phyloP scores from a whole-genome alignment of 441 rosid genomes.

The Melastoma candidum region DNA sequence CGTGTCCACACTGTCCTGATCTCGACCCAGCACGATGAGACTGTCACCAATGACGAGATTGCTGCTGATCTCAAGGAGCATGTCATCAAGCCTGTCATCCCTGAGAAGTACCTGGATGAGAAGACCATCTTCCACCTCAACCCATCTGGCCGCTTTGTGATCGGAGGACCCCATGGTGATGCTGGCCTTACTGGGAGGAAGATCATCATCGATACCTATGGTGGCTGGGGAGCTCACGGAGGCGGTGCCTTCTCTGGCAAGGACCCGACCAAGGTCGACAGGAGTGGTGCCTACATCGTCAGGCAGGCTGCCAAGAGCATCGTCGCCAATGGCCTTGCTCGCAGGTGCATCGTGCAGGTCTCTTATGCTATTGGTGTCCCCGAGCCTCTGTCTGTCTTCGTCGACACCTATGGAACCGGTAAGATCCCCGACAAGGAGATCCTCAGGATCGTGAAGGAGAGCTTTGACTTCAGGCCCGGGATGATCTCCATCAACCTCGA shows the following conservation, averaged over 20 bases:
- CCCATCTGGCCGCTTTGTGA: conserved; percentile 72
- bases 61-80: conserved; percentile 75
- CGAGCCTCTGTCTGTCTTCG: conserved; percentile 66
- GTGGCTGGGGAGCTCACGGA: conserved; percentile 68
- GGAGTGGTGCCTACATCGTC: conserved; percentile 59
- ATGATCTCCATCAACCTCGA: conserved; percentile 39
- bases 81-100: conserved; percentile 60
- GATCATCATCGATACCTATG: conserved; percentile 61
- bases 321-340: conserved; percentile 62
- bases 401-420: conserved; percentile 54
- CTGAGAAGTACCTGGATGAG: conserved; percentile 72
- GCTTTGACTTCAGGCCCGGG: conserved; percentile 40
- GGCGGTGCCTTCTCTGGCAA: conserved; percentile 64
- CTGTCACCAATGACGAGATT: conserved; percentile 62
- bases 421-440: conserved; percentile 69
- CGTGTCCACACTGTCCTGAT: conserved; percentile 70
- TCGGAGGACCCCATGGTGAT: conserved; percentile 74
- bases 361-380: conserved; percentile 75
- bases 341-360: conserved; percentile 69
- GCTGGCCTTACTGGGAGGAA: conserved; percentile 76
- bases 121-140: conserved; percentile 76
- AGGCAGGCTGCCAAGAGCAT: conserved; percentile 80
- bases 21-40: conserved; percentile 80
- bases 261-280: conserved; percentile 64
- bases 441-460: conserved; percentile 54